Evolutionary conservation across 768 basidiomycete species (phyloP).

Genomic region (Trametes cinnabarina): DNA sequence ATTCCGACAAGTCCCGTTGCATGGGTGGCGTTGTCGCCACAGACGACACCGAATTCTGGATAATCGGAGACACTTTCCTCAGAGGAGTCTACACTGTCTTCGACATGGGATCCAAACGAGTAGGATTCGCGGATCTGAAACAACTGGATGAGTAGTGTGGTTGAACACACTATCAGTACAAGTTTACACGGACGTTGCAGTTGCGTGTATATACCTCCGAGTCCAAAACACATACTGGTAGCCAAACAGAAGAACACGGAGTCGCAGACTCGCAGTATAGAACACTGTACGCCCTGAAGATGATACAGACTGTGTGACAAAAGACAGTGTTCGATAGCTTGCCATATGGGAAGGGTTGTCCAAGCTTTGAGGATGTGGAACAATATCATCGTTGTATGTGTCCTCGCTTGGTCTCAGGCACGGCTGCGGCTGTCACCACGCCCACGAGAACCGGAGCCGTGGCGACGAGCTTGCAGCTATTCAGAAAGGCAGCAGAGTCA

Average conservation of each 20-base stretch:
- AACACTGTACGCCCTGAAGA: too few species aligned
- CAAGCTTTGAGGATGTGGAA: neutral
- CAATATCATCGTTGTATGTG: neutral
- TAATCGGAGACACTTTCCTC: conserved; percentile 42
- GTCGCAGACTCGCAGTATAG: too few species aligned
- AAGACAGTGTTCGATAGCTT: too few species aligned
- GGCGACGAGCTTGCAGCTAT: conserved; percentile 7
- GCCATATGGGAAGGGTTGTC: too few species aligned
- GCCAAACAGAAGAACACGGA: too few species aligned
- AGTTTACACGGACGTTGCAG: neutral
- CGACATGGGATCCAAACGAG: conserved; percentile 13
- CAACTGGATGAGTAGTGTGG: neutral
- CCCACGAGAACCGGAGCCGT: conserved; percentile 6
- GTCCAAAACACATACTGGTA: too few species aligned
- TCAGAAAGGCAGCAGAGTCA: neutral
- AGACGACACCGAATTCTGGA: conserved; percentile 27
- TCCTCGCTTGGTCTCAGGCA: neutral
- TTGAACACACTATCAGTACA: neutral
- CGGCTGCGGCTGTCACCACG: conserved; percentile 4
- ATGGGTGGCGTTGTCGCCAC: conserved; percentile 35
- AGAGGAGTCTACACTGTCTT: conserved; percentile 42
- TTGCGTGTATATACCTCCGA: neutral
- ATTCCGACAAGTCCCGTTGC: conserved; percentile 33
- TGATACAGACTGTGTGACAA: too few species aligned
- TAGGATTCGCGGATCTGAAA: conserved; percentile 21